Base-by-base conservation (phyloP, 2,329 filamentous ascomycete species). In the Dactylellina leptospora region DNA sequence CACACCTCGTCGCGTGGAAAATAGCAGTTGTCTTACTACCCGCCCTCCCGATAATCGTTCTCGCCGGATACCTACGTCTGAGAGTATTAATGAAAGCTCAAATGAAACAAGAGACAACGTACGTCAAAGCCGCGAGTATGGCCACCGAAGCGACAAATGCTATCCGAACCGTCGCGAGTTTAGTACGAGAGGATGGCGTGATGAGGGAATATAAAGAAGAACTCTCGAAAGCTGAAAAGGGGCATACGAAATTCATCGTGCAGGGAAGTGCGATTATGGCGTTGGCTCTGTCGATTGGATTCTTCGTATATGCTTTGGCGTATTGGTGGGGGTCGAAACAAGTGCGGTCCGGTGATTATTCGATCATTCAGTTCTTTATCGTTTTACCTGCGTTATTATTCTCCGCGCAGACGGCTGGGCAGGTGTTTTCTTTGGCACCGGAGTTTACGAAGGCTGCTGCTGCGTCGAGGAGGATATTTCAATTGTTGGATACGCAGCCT, bases 301-400 rank as follows among this genome's bases (percentile, higher is more conserved):
- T 88, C 76, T 83, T 90, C 54, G 85, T 91, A 23, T 90, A 92
- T 76, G 88, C 89, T 0, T 84, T 93, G 59, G 88, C 89, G 0
- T 92, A 91, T 79, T 93, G 89, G 88, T 93, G 90, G 89, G 90
- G 90, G 2, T 84, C 89, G 0, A 88, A 86, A 75, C 86, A 87
- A 74, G 90, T 92, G 69, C 84, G 87, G 55, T 82, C 84, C 42
- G 89, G 89, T 3, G 81, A 85, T 62, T 89, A 89, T 75, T 85
- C 85, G 44, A 85, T 87, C 28, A 84, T 89, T n/a, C 80, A 86
- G 55, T 92, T 92, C 80, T 87, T 92, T 78, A 89, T 90, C 75
- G 88, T 92, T 5, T 82, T 91, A 2, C 83, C 90, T 4, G 84
- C 89, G 3, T 85, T 93, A 75, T 83, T 93, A 0, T 86, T 92